Conservation (phyloP, 108 stramenopile genomes). For the Pseudonitzschia pungens region DNA sequence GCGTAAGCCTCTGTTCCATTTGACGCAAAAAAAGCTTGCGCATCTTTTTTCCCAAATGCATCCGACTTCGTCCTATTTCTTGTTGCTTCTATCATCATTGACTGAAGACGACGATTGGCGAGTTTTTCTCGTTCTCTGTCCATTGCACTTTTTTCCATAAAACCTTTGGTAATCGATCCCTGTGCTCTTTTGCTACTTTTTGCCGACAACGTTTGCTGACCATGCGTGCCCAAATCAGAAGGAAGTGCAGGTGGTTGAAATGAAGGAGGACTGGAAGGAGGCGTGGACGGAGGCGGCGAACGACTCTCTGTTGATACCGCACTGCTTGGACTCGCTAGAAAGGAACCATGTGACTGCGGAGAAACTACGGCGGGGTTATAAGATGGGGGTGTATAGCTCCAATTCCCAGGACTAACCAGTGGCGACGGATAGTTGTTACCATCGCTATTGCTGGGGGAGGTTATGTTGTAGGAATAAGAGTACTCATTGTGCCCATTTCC, state of each 20-base stretch:
- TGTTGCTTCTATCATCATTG: slow-evolving; percentile 1
- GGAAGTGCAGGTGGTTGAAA: slow-evolving; percentile 15
- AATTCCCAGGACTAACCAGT: slow-evolving; percentile 28
- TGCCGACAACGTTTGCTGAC: not conserved
- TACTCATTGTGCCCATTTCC: not conserved
- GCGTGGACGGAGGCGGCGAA: slow-evolving; percentile 6
- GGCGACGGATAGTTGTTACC: slow-evolving; percentile 33
- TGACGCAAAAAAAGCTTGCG: not conserved
- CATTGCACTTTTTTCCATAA: not conserved
- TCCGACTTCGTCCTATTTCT: not conserved
- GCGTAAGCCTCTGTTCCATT: not conserved
- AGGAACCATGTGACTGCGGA: slow-evolving; percentile 4
- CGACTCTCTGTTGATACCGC: not conserved
- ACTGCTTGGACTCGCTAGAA: slow-evolving; percentile 3
- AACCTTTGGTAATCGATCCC: not conserved
- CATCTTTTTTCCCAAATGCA: not conserved
- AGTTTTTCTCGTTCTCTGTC: slow-evolving; percentile 13
- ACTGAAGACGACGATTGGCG: slow-evolving; percentile 7
- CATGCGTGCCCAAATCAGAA: not conserved
- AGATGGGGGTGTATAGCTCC: slow-evolving; percentile 32
- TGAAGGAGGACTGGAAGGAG: not conserved
- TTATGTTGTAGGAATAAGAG: not conserved
- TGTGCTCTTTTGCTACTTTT: not conserved
- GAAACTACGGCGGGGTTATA: slow-evolving; percentile 2
- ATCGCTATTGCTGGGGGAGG: slow-evolving; percentile 28